Evolutionary conservation across 371 early-diverging fungal genomes (phyloP), one percentile per base, ranked within the genome.

Genomic region (Mortierella sp.): DNA sequence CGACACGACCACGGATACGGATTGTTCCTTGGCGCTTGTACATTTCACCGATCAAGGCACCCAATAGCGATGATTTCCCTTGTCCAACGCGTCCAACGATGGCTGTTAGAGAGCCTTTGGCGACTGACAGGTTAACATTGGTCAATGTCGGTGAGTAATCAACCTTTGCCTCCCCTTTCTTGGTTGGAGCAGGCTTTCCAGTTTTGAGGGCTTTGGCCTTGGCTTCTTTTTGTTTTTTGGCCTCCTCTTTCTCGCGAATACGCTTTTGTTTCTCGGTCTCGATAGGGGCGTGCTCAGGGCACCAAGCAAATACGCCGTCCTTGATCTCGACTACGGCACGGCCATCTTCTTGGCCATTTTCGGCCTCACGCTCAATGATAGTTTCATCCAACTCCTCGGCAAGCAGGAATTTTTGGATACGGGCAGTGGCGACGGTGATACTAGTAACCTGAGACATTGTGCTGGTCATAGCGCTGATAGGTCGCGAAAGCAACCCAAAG

Each of bases 1-100:
- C 90, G 1, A 91, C 86, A 58, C 83, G 32, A 8, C 94, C 93
- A 1, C 77, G 60, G 6, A 93, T 62, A 0, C 11, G 28, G 9
- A 91, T 88, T 3, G 69, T 65, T 10, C 94, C 93, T 11, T 70
- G 55, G 1, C 63, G 33, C 28, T 86, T 88, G 65, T 90, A 86
- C 91, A 92, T 92, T 58, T 95, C 94, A 36, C 94, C 95, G 10
- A 93, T 77, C 13, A 94, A 59, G 0, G 91, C 92, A 8, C 85
- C 72, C 22, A 94, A 61, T 24, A 93, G 71, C 8, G 92, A 87
- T 2, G 91, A 87, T 67, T 94, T 94, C 7, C 94, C 94, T 15
- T 86, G 73, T 11, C 94, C 94, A 7, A 94, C 91, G 10, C 87
- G 84, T 1, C 96, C 96, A 1, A 88, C 88, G 13, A 95, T 67